Base-by-base conservation (phyloP, 75 land plant species). In the Pinus albicaulis region DNA sequence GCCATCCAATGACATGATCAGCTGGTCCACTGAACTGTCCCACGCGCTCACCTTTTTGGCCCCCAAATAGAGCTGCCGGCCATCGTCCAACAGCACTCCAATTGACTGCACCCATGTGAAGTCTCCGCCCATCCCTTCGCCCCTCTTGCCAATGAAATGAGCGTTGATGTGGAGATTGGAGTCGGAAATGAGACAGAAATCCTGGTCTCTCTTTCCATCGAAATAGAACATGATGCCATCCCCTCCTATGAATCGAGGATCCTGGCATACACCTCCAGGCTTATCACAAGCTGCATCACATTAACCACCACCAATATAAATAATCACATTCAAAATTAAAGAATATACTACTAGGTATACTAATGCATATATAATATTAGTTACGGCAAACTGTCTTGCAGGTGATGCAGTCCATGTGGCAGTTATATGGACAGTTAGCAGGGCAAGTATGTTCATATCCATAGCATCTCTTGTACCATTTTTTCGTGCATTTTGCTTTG, bases 41-140 rank as follows among this genome's bases (percentile, higher is more conserved):
- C 84, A 82, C 0, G 44, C 59, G 62, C 36, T 41, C 38, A 77
- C 63, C 41, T 70, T 79, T n/a, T 66, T 55, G 74, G 82, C 80
- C 48, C 72, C 82, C 7, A 81, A n/a, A 62, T 52, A 68, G 61
- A 81, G 70, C 52, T 68, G 44, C 81, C 70, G 74, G 5, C 22
- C 22, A 3, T 71, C 82, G 65, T 60, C 74, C 38, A 16, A 44
- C 16, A 80, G 36, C 38, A 80, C 53, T 55, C 72, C 82, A 7
- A 80, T 56, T 36, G 82, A 28, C 72, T 80, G 82, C n/a, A 80
- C 82, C 82, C 82, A 80, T 4, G 82, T 80, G 82, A 80, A 80
- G 52, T 80, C 82, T 16, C 79, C 36, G 17, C 31, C 52, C 65
- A 57, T 48, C 0, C 82, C 78, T 16, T 36, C 23, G 6, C 79